These are phyloP conservation scores for Kandelia obovata DNA, from an alignment of 345 rosid species.

Conservation along the genomic window DNA sequence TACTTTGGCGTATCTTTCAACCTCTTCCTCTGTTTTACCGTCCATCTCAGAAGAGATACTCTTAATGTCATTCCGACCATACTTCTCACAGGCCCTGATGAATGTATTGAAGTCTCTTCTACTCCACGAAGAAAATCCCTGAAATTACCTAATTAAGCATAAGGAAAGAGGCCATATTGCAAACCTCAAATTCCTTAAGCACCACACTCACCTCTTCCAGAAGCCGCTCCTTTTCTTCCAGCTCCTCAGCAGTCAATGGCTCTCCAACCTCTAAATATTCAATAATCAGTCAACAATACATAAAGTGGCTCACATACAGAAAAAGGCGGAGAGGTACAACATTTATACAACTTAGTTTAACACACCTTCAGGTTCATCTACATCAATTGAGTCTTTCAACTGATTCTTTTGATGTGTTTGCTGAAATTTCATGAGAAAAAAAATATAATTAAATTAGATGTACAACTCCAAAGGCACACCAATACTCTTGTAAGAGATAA, in stretches of 20 bases:
- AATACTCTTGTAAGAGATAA: not conserved
- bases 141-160: constrained; percentile 12
- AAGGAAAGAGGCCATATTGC: constrained; percentile 14
- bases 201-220: constrained; percentile 69
- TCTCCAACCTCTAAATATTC: constrained; percentile 63
- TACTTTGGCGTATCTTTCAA: constrained; percentile 80
- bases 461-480: not conserved
- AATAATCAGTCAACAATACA: constrained; percentile 24
- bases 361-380: constrained; percentile 95
- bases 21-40: constrained; percentile 89
- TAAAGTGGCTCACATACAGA: not conserved
- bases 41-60: constrained; percentile 93
- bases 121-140: constrained; percentile 99
- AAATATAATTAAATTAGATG: not conserved
- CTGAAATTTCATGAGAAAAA: constrained; percentile 35
- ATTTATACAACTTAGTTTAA: not conserved
- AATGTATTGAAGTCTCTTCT: constrained; percentile 88
- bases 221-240: constrained; percentile 86
- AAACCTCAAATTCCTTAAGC: constrained; percentile 14
- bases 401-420: constrained; percentile 98
- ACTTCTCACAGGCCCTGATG: constrained; percentile 93
- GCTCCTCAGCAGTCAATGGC: constrained; percentile 93
- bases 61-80: constrained; percentile 77
- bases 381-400: constrained; percentile 88
- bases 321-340: not conserved